These are phyloP conservation scores for Alternaria ventricosa DNA, from an alignment of 2,329 filamentous ascomycete species.

Conservation along the genomic window DNA sequence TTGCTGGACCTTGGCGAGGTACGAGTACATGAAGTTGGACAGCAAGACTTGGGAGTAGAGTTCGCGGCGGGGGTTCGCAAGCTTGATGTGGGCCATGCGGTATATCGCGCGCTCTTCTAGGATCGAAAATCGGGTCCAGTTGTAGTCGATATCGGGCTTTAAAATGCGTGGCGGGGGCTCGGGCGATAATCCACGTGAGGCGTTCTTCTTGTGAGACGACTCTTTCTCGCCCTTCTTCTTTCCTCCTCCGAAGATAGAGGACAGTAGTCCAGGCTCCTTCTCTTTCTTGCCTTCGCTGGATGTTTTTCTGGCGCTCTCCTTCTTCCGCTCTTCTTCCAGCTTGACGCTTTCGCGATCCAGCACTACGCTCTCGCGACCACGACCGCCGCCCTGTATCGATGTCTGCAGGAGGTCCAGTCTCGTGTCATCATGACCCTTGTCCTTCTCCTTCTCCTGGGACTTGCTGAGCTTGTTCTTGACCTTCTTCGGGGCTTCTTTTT, in stretches of 20 bases:
- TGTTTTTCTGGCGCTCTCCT: conserved; percentile 76
- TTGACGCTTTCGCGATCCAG: conserved; percentile 79
- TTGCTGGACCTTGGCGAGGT: conserved; percentile 96
- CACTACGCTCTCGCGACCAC: conserved; percentile 80
- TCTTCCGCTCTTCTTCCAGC: conserved; percentile 81
- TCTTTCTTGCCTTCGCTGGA: conserved; percentile 78
- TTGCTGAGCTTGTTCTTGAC: conserved; percentile 72
- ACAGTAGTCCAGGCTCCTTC: conserved; percentile 86
- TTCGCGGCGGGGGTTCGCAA: conserved; percentile 93
- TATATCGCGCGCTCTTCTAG: conserved; percentile 97
- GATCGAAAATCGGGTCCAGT: conserved; percentile 94
- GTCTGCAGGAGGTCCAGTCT: conserved; percentile 86
- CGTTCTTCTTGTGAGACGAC: conserved; percentile 73
- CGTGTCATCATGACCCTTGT: conserved; percentile 71
- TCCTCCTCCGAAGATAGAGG: conserved; percentile 86
- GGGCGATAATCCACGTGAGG: conserved; percentile 76
- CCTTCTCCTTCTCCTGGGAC: conserved; percentile 58
- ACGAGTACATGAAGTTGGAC: conserved; percentile 99
- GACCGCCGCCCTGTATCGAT: conserved; percentile 73
- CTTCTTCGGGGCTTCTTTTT: conserved; percentile 51
- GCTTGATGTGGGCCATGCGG: conserved; percentile 97
- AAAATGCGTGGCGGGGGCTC: conserved; percentile 74
- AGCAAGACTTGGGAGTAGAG: conserved; percentile 93
- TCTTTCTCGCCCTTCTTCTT: conserved; percentile 88
- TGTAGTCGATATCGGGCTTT: conserved; percentile 89